Evolutionary conservation across 2,329 filamentous ascomycete genomes (phyloP), one percentile per base, ranked within the genome.

Genomic region (Ambrosiella beaveri): DNA sequence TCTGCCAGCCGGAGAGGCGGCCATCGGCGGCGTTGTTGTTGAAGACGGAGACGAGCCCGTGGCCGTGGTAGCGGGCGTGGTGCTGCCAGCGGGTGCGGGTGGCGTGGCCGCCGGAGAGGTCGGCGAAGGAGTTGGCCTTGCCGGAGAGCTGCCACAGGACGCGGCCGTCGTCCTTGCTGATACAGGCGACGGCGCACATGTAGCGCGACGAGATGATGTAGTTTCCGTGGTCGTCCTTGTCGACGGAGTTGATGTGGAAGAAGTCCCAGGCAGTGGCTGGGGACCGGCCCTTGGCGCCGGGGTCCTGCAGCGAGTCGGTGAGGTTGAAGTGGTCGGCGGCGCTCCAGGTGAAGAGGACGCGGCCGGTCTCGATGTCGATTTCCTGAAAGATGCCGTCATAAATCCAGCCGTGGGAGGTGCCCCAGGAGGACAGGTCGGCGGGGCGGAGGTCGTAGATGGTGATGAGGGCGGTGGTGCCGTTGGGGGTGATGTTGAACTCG

Each of bases 181-280:
- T 71, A 55, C 71, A 72, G 38, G 69, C 68, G 9, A 80, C 66
- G 15, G 72, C 69, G 63, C 71, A 71, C 55, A 72, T 69, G 63
- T 78, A 71, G 1, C 76, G 73, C 0, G 73, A 70, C 0, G 76
- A 80, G n/a, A 81, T 69, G 9, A 81, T 65, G 59, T 76, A 81
- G 63, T 80, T 74, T 3, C 75, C 75, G 0, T 70, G 62, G 0
- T 65, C 63, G 56, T 74, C 72, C 63, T 79, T 78, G 63, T 78
- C 73, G 36, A 80, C 67, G 40, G 75, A 75, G 66, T 80, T 78
- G 66, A 80, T 73, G 64, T 79, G 76, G 64, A 79, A 79, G 61
- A 73, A 79, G 64, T 81, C 77, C 67, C 75, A 80, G 0, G 71
- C 69, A 12, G 35, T 19, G 19, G 64, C 64, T 2, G 64, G 63